Percentiles rank a stretch among this genome's conserved stretches.
Conservation (phyloP, 176 grass and related monocot species). For the Juncus effusus region DNA sequence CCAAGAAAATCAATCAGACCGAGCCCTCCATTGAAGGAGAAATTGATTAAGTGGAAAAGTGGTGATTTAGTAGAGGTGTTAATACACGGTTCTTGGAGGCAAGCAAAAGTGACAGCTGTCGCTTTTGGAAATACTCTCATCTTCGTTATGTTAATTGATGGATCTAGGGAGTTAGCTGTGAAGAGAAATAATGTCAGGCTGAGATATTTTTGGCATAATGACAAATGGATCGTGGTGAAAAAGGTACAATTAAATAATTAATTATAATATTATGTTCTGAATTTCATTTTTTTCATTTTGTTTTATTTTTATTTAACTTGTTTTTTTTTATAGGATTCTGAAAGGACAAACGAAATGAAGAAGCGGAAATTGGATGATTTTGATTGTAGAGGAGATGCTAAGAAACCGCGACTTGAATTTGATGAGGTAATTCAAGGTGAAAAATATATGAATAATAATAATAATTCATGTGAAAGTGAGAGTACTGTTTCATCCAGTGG, state of each 20-base stretch:
- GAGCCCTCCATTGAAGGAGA: conserved; percentile 24
- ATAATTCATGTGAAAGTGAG: conserved; percentile 22
- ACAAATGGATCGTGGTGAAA: conserved; percentile 43
- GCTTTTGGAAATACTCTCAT: conserved; percentile 28
- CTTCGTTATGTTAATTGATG: conserved; percentile 39
- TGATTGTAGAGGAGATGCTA: conserved; percentile 7
- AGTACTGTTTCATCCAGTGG: conserved; percentile 36
- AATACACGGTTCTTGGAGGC: conserved; percentile 45
- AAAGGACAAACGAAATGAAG: background rate
- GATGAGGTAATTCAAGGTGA: conserved; percentile 25
- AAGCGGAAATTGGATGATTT: background rate
- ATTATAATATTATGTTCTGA: background rate
- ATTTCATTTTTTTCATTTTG: conserved; percentile 5
- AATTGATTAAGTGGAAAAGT: conserved; percentile 23
- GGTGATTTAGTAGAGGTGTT: conserved; percentile 55
- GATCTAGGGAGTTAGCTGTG: conserved; percentile 14
- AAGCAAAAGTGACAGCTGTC: conserved; percentile 12
- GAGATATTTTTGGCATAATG: conserved; percentile 12
- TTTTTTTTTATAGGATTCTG: conserved; percentile 21
- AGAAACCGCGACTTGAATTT: conserved; percentile 10
- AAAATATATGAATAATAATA: conserved; percentile 3
- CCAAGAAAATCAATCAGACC: conserved; percentile 46
- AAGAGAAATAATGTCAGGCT: conserved; percentile 19
- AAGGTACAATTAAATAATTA: conserved; percentile 36
- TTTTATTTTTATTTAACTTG: background rate